Evolutionary conservation across 83 land plant genomes (phyloP).

Genomic region (Diphasiastrum complanatum): DNA sequence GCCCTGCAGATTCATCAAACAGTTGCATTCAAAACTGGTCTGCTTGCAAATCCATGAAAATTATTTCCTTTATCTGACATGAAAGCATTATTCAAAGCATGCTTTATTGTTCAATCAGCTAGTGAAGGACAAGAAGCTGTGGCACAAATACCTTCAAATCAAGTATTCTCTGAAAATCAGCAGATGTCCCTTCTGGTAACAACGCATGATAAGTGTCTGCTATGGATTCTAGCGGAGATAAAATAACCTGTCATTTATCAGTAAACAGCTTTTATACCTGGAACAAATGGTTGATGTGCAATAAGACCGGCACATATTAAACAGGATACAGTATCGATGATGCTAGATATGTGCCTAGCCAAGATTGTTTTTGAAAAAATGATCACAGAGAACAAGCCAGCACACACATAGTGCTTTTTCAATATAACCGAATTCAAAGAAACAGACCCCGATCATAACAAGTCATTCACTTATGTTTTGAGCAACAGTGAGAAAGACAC

Average conservation of each 20-base stretch:
- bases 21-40: background rate
- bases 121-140: background rate
- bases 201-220: conserved; percentile 92
- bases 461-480: background rate
- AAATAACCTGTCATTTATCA: conserved; percentile 80
- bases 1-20: conserved; percentile 49
- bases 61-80: background rate
- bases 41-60: background rate
- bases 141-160: conserved; percentile 71
- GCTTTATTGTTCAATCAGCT: background rate
- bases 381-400: too few relatives aligned
- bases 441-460: background rate
- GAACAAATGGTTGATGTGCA: too few relatives aligned
- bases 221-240: conserved; percentile 92
- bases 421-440: background rate
- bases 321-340: too few relatives aligned
- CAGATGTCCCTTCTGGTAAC: conserved; percentile 85
- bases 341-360: too few relatives aligned
- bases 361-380: too few relatives aligned
- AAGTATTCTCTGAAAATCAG: conserved; percentile 86
- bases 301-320: too few relatives aligned
- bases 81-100: background rate
- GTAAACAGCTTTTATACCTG: too few relatives aligned
- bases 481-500: conserved; percentile 20
- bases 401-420: background rate